Conservation (phyloP, 2,329 filamentous ascomycete species). For the Teratosphaeria nubilosa region DNA sequence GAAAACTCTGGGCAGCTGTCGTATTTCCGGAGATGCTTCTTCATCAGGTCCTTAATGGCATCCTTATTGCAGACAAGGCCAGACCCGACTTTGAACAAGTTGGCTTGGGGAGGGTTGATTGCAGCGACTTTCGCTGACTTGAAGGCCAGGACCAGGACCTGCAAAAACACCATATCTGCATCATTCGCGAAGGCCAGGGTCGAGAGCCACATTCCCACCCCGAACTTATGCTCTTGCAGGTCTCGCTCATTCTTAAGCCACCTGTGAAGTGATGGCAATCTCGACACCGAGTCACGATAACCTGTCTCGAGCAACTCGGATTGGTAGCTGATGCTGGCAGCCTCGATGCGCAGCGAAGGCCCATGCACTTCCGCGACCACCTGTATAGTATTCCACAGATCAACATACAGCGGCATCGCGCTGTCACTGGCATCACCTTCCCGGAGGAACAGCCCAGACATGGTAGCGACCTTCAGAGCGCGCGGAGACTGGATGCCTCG, state of each 20-base stretch:
- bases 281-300: conserved; percentile 1
- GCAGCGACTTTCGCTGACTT: conserved; percentile 30
- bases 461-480: conserved; percentile 1
- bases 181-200: conserved; percentile 33
- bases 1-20: background rate
- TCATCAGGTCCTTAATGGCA: background rate
- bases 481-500: background rate
- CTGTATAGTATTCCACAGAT: conserved; percentile 1
- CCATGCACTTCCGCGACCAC: background rate
- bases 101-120: conserved; percentile 28
- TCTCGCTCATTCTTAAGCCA: conserved; percentile 3
- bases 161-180: conserved; percentile 32
- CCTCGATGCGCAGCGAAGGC: background rate
- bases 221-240: conserved; percentile 3
- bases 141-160: conserved; percentile 30
- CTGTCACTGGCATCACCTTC: background rate
- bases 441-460: conserved; percentile 2
- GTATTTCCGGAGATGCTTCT: background rate
- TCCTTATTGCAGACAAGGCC: background rate
- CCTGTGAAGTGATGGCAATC: conserved; percentile 6
- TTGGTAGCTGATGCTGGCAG: conserved; percentile 4
- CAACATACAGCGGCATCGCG: background rate
- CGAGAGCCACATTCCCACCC: conserved; percentile 19
- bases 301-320: conserved; percentile 2
- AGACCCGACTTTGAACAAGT: conserved; percentile 12